Base-by-base conservation (phyloP, 495 filamentous ascomycete genomes). In the Aspergillus heteromorphus region DNA sequence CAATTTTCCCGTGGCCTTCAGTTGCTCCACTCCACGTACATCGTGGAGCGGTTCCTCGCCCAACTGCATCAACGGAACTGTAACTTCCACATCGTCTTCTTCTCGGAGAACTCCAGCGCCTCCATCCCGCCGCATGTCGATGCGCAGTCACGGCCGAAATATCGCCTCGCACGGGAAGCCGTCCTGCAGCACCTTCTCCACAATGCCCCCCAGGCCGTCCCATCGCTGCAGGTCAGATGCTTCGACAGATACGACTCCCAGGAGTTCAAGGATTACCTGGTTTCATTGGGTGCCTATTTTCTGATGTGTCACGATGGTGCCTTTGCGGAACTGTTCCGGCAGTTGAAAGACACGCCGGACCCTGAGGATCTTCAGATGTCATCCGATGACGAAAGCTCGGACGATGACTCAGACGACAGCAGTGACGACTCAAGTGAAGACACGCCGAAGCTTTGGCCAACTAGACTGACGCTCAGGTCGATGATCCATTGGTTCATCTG, bases 1-100 rank as follows among this genome's bases (percentile, higher is more conserved):
- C 84, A 92, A 58, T 84, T 88, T 53, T 21, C 52, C 71, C 73
- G 69, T 45, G 88, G 88, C 2, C 87, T 88, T 49, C 87, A 91
- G 59, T 55, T 91, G 8, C 67, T 92, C 0, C 88, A 92, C 63
- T 83, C 83, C 0, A 77, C 83, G 2, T 87, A 85, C 58, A 71
- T 78, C 7, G 84, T 88, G 0, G 88, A 92, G 59, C 67, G 61
- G 20, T 81, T 91, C 51, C 68, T 92, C 14, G 60, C 73, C 16
- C 76, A 80, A 48, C 73, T 91, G 13, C 61, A 69, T 31, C 70
- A 78, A 41, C 73, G 86, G 40, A 82, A 83, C 49, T 91, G 87
- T 64, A 77, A 77, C 41, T 90, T 88, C 59, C 75, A 88, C 21
- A 65, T 91, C 48, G 77, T 83, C 4, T 92, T 88, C 65, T 86